Conservation (phyloP, 148 eudicot species). For the Gaultheria prostrata region DNA sequence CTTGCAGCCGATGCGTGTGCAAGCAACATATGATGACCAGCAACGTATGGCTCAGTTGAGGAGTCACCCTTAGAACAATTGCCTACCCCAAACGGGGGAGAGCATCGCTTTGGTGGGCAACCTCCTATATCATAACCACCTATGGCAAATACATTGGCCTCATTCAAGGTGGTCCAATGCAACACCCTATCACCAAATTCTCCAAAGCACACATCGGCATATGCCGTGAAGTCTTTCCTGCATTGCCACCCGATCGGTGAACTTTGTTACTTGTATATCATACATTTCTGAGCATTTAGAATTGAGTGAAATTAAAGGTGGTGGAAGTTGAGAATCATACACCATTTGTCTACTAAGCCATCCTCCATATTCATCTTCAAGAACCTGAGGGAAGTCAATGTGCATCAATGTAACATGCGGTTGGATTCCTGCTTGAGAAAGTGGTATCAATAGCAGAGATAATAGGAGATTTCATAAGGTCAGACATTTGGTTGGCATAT, state of each 20-base stretch:
- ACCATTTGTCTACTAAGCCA: conserved; percentile 45
- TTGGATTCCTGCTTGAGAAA: conserved; percentile 48
- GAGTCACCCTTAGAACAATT: conserved; percentile 52
- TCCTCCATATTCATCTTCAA: conserved; percentile 78
- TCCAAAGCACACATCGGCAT: conserved; percentile 66
- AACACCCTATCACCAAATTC: conserved; percentile 63
- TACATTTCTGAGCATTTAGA: not conserved
- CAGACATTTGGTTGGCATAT: conserved; percentile 11
- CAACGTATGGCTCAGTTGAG: conserved; percentile 47
- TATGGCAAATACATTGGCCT: conserved; percentile 37
- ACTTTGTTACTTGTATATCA: not conserved
- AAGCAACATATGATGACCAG: conserved; percentile 43
- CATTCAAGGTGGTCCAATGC: conserved; percentile 62
- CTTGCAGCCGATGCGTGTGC: conserved; percentile 60
- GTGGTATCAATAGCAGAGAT: not conserved
- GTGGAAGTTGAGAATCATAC: conserved; percentile 27
- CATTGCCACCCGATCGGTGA: conserved; percentile 9
- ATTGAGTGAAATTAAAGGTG: not conserved
- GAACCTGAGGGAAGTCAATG: conserved; percentile 52
- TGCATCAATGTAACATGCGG: conserved; percentile 67
- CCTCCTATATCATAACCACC: conserved; percentile 37
- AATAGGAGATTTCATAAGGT: conserved; percentile 21
- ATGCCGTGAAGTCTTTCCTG: conserved; percentile 61
- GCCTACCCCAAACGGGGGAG: conserved; percentile 24
- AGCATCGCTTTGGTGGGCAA: conserved; percentile 46